Evolutionary conservation across 768 basidiomycete species (phyloP), one percentile per base, ranked within the genome.

Genomic region (Boletus rufocinnamomeus): DNA sequence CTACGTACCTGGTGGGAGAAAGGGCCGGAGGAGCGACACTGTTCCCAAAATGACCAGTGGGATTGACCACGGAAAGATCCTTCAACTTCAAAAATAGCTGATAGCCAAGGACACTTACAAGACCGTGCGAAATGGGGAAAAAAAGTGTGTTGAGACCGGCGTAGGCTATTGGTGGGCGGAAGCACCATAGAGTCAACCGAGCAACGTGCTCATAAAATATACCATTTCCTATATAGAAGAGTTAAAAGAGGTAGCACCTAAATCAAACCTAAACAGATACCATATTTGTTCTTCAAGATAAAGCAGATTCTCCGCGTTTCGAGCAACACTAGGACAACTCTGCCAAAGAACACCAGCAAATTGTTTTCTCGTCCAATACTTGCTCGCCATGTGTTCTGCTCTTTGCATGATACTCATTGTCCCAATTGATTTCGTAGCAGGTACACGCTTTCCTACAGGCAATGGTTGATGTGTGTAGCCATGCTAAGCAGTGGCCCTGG

Each of bases 31-130:
- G 32, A 51, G 38, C 9, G 27, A 25, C 1, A 34, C 17, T 38
- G 17, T 51, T 53, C 37, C 54, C 21, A 53, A 50, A 37, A 43
- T 28, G 61, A 50, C 34, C 44, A 23, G 30, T 32, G 30, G 30
- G 6, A 4, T 17, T 35, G 55, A 50, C 35, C 45, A 21, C 27
- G 37, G 47, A 52, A 50, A 27, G 17, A 23, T n/a, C 46, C 37
- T 16, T 34, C 30, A 21, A 41, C 34, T 32, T 17, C 45, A 23
- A 38, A 50, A 45, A 60, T 50, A 27, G 48, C 32, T 43, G 49
- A 43, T 45, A 35, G 25, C 25, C 25, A 41, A 44, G 51, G n/a
- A 40, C 25, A 34, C 38, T 40, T 35, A 28, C 34, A 19, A 57
- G 23, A 7, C 23, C 44, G n/a, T 10, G 21, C 25, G 27, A 14